A percentile compares a stretch with the other conserved stretches of the same genome.
Conservation (phyloP, 2,329 filamentous ascomycete species). For the Blastomyces parvus region DNA sequence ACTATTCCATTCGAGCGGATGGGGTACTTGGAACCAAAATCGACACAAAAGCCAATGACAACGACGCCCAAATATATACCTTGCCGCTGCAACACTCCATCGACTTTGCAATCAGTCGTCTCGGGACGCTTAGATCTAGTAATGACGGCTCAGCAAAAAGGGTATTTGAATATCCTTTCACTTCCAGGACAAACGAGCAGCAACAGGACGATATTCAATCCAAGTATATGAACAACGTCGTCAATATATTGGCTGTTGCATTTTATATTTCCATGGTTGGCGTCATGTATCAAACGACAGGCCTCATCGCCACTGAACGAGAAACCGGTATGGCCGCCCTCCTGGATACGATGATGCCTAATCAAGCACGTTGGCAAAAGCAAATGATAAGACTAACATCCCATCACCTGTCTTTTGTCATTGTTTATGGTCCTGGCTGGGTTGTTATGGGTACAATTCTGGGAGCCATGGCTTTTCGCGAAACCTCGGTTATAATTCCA, state of each 20-base stretch:
- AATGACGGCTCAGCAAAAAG: conserved; percentile 38
- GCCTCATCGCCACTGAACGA: conserved; percentile 74
- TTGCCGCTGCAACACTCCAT: conserved; percentile 72
- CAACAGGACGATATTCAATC: conserved; percentile 56
- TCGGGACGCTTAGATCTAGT: conserved; percentile 28
- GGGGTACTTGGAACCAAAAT: conserved; percentile 58
- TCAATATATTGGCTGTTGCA: conserved; percentile 65
- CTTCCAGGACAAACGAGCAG: conserved; percentile 58
- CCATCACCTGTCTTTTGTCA: conserved; percentile 68
- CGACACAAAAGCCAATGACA: conserved; percentile 48
- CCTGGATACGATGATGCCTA: conserved; percentile 85
- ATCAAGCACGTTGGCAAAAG: conserved; percentile 61
- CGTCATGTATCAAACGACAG: conserved; percentile 77
- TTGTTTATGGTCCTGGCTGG: conserved; percentile 71
- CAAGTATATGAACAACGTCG: conserved; percentile 62
- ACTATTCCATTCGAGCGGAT: conserved; percentile 75
- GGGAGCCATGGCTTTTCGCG: conserved; percentile 52
- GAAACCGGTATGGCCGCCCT: conserved; percentile 81
- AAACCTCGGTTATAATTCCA: conserved; percentile 56
- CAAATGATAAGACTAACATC: conserved; percentile 69
- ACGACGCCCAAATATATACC: conserved; percentile 68
- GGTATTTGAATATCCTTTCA: conserved; percentile 61
- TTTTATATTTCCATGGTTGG: conserved; percentile 74
- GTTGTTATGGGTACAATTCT: conserved; percentile 62
- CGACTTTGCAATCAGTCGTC: conserved; percentile 55